Percentiles rank a stretch among this genome's conserved stretches.
phyloP scores from a whole-genome alignment of 164 flowering plant species.

The Aristolochia fimbriata region DNA sequence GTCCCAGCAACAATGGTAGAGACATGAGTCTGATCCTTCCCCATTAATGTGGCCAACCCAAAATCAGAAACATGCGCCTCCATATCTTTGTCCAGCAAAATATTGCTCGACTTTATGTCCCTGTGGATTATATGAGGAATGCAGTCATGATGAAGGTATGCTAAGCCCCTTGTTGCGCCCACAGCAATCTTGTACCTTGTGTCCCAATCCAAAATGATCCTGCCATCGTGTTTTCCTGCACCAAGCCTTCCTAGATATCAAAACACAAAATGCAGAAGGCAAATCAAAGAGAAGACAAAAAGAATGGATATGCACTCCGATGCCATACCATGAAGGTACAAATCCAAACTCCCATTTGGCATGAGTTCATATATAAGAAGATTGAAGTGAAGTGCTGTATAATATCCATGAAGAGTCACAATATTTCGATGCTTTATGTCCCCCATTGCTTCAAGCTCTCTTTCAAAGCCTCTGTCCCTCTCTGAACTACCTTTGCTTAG shows the following conservation, averaged over 20 bases:
- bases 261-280: not conserved
- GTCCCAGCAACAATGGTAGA: conserved; percentile 93
- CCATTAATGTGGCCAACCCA: conserved; percentile 90
- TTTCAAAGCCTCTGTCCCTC: conserved; percentile 70
- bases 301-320: not conserved
- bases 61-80: conserved; percentile 90
- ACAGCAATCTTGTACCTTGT: conserved; percentile 78
- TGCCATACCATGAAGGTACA: conserved; percentile 54
- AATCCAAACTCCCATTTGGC: conserved; percentile 86
- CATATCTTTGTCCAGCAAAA: conserved; percentile 74
- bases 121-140: conserved; percentile 93
- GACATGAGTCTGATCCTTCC: conserved; percentile 84
- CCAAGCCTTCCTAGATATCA: not conserved
- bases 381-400: conserved; percentile 58
- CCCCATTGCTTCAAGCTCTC: conserved; percentile 90
- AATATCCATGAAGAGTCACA: conserved; percentile 83
- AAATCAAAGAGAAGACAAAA: not conserved
- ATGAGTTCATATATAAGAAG: conserved; percentile 89
- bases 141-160: conserved; percentile 95
- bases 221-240: conserved; percentile 55
- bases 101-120: conserved; percentile 94
- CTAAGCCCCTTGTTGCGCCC: conserved; percentile 82
- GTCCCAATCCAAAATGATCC: conserved; percentile 59
- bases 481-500: conserved; percentile 57
- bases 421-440: conserved; percentile 90